phyloP scores from a whole-genome alignment of 2,329 filamentous ascomycete genomes.

The Fusarium sp. region DNA sequence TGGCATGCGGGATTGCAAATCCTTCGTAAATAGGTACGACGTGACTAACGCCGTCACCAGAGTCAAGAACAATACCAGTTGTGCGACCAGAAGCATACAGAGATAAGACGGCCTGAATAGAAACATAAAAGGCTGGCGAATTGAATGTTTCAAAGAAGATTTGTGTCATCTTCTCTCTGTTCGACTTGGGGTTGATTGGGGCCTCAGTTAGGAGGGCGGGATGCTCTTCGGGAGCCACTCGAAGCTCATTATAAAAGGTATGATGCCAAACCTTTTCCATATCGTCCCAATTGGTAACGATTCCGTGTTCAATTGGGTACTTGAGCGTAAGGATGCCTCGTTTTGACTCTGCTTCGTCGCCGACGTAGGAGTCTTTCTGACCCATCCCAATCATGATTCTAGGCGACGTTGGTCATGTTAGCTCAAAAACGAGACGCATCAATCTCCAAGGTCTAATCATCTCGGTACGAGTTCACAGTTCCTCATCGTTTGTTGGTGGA shows the following conservation, averaged over 20 bases:
- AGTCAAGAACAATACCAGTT: slow-evolving; percentile 99
- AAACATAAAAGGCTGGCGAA: slow-evolving; percentile 99
- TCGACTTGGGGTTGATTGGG: slow-evolving; percentile 99
- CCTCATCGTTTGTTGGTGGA: not conserved
- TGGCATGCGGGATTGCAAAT: slow-evolving; percentile 99
- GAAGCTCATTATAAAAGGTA: slow-evolving; percentile 99
- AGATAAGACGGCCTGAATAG: slow-evolving; percentile 98
- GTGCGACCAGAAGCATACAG: slow-evolving; percentile 99
- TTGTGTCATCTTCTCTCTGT: slow-evolving; percentile 99
- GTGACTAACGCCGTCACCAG: slow-evolving; percentile 99
- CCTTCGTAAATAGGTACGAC: slow-evolving; percentile 99
- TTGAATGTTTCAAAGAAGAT: slow-evolving; percentile 99
- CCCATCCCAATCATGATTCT: slow-evolving; percentile 99
- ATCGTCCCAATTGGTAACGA: slow-evolving; percentile 99
- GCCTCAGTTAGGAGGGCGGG: slow-evolving; percentile 98
- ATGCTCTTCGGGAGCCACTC: slow-evolving; percentile 99
- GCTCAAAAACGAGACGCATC: slow-evolving; percentile 17
- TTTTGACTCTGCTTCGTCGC: slow-evolving; percentile 99
- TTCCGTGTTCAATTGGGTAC: slow-evolving; percentile 99
- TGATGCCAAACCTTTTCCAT: slow-evolving; percentile 99
- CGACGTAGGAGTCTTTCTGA: slow-evolving; percentile 99
- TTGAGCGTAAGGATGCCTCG: slow-evolving; percentile 99
- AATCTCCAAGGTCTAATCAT: not conserved
- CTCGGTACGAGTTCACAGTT: not conserved
- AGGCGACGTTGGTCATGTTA: slow-evolving; percentile 35